These are phyloP conservation scores for Arthrobotrys megalospora DNA, from an alignment of 2,329 filamentous ascomycete genomes.

Conservation along the genomic window DNA sequence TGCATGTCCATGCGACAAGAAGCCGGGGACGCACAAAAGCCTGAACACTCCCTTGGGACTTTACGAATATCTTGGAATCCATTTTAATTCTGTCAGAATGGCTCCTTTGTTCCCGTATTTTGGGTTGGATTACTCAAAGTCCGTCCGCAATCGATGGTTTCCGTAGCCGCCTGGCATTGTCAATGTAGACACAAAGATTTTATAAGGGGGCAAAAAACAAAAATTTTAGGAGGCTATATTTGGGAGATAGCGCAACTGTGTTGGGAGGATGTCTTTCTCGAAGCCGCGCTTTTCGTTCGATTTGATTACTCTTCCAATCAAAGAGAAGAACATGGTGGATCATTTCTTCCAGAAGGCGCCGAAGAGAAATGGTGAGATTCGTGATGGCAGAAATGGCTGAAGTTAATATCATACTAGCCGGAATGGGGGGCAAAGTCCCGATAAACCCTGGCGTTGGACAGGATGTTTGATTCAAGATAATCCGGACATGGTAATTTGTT, in stretches of 20 bases:
- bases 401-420: slow-evolving; percentile 46
- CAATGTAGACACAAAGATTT: neutral
- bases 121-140: slow-evolving; percentile 14
- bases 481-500: slow-evolving; percentile 37
- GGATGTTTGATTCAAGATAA: slow-evolving; percentile 34
- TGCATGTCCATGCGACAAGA: slow-evolving; percentile 59
- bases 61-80: slow-evolving; percentile 15
- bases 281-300: neutral
- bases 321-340: slow-evolving; percentile 4
- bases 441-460: slow-evolving; percentile 36
- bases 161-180: slow-evolving; percentile 23
- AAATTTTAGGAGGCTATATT: slow-evolving; percentile 14
- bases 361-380: slow-evolving; percentile 5
- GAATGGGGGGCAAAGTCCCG: slow-evolving; percentile 54
- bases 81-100: neutral
- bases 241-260: neutral
- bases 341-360: slow-evolving; percentile 44
- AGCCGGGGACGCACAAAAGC: slow-evolving; percentile 24
- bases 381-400: slow-evolving; percentile 24
- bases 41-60: slow-evolving; percentile 15
- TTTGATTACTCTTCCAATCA: slow-evolving; percentile 24
- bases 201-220: slow-evolving; percentile 2
- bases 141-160: slow-evolving; percentile 6
- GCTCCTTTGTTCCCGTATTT: slow-evolving; percentile 10
- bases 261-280: slow-evolving; percentile 4